Evolutionary conservation across 441 rosid species (phyloP), one percentile per base, ranked within the genome.

Genomic region (Brassica hybrid): DNA sequence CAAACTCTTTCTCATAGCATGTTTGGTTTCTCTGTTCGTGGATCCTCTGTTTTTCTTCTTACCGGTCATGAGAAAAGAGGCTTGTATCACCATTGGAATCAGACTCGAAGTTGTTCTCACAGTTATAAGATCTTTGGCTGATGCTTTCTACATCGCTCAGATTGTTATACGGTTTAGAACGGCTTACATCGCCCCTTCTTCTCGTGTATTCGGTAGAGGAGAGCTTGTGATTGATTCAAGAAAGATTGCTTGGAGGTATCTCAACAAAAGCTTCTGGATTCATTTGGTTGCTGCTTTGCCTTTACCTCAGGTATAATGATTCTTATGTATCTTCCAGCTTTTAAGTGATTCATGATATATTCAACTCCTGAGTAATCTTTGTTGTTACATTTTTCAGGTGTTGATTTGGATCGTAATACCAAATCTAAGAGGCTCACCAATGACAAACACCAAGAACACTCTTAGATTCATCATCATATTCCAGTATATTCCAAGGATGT

Each of bases 151-250:
- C 82, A 48, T 87, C 17, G 77, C 90, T 76, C 93, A 91, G 77
- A 91, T 92, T 72, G 84, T 83, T 57, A 76, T 90, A 72, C 85
- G 89, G 52, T 94, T 92, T 83, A 88, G 86, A 52, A 92, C 97
- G 0, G 97, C 98, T 70, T 92, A 91, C 18, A 82, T 92, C 0
- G 97, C 96, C 0, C 97, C 97, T 61, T 90, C 97, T 84, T 94
- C 98, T 74, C 93, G 96, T 32, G 97, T 92, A 34, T 91, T 94
- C 56, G 94, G 98, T 36, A 91, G 97, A 85, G 98, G 97, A 6
- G 98, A 94, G 82, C 95, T 94, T 25, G 96, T 92, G 52, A 89
- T 94, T 5, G 96, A 90, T 79, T 72, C 93, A 61, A 73, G 79
- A n/a, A 87, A 89, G 80, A 94, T 92, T 76, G 87, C 94, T 23